Evolutionary conservation across 371 early-diverging fungal species (phyloP), one percentile per base, ranked within the genome.

Genomic region (Mortierella sp.): DNA sequence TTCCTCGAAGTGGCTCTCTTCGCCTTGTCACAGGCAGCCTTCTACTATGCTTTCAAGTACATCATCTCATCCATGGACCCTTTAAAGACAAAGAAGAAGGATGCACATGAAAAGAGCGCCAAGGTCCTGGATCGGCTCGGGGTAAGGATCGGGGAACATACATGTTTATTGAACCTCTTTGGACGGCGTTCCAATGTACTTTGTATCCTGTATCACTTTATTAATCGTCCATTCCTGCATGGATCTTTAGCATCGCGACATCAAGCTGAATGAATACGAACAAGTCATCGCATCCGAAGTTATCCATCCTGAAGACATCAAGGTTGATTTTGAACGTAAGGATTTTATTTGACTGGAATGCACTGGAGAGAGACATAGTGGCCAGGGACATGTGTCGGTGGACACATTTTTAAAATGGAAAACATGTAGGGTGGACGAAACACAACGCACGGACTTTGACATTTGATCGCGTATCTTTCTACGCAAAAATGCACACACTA

Each of bases 271-370:
- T 47, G 95, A 95, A 73, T 92, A 99, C 71, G 99, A 99, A 82
- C 91, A 93, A 79, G 89, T 95, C 23, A 97, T 99, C 56, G 94
- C 95, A 44, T 81, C 92, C 42, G 99, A 97, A 79, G 94, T 99
- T 9, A 89, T 97, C 28, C 90, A 94, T 66, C 90, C 97, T 9
- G 96, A 96, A 55, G 98, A 99, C 69, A 92, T 97, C 56, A 69
- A 83, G 30, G 93, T 95, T 42, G 84, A 83, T 43, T 98, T 98
- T 80, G 84, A 85, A 43, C 93, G 93, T 93, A 82, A 70, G 81
- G 11, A 55, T 4, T n/a, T 27, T 8, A 15, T 6, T 14, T 34
- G 43, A 43, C 34, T 37, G 43, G 53, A 47, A 31, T n/a, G 48
- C 34, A 52, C 37, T 15, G 31, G n/a, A 58, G 9, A 12, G 42